phyloP scores from a whole-genome alignment of 2,329 filamentous ascomycete genomes.

The Nemania diffusa region DNA sequence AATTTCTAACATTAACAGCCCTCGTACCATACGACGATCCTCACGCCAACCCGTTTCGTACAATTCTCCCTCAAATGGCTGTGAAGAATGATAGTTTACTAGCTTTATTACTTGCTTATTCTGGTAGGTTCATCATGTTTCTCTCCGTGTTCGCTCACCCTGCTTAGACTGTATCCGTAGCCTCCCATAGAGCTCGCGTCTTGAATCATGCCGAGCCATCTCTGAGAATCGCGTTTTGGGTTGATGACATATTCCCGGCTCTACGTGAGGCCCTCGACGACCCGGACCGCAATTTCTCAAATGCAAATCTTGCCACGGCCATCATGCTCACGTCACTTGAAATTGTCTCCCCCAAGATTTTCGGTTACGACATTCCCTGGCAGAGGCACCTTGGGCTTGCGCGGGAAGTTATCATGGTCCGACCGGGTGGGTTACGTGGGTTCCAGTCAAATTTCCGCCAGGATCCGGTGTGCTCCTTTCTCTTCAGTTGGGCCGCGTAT shows the following conservation, averaged over 20 bases:
- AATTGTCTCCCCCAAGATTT: constrained; percentile 83
- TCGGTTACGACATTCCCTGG: constrained; percentile 84
- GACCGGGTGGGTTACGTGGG: constrained; percentile 59
- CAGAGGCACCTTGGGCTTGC: constrained; percentile 81
- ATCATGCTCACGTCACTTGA: constrained; percentile 88
- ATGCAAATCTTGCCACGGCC: constrained; percentile 79
- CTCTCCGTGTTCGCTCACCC: neutral
- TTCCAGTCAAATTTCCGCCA: constrained; percentile 63
- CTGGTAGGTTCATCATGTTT: constrained; percentile 52
- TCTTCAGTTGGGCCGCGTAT: constrained; percentile 86
- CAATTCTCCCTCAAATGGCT: constrained; percentile 68
- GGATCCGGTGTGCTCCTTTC: constrained; percentile 75
- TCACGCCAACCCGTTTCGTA: constrained; percentile 64
- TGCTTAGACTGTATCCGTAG: constrained; percentile 50
- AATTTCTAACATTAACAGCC: constrained; percentile 58
- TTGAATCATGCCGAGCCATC: constrained; percentile 78
- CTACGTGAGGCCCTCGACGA: constrained; percentile 74
- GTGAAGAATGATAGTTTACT: constrained; percentile 76
- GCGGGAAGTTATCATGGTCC: constrained; percentile 76
- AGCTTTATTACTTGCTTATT: constrained; percentile 81
- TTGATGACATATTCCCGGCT: constrained; percentile 79
- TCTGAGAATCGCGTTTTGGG: constrained; percentile 82
- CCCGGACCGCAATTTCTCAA: constrained; percentile 70
- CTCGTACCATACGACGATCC: constrained; percentile 63
- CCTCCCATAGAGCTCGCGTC: constrained; percentile 82